Evolutionary conservation across 495 filamentous ascomycete genomes (phyloP).

Genomic region (Podospora anserina): DNA sequence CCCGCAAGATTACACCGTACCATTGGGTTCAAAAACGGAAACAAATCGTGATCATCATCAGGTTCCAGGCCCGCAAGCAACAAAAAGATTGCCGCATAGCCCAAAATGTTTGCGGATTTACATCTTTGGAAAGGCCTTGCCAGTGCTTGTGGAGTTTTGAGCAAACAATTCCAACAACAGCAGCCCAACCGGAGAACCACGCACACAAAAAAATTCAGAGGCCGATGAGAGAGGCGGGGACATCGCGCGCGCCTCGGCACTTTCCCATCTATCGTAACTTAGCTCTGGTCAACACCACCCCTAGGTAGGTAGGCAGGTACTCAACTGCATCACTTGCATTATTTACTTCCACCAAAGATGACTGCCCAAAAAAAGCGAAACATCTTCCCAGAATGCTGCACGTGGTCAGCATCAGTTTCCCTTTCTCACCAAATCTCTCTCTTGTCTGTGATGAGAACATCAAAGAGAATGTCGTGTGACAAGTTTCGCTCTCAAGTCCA

Average conservation of each 20-base stretch:
- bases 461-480: neutral
- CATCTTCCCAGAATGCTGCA: neutral
- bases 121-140: neutral
- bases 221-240: neutral
- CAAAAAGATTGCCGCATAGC: neutral
- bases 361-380: neutral
- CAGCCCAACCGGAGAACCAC: neutral
- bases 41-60: neutral
- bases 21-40: neutral
- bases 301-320: neutral
- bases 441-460: neutral
- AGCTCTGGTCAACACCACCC: neutral
- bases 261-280: neutral
- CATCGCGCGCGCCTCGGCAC: neutral
- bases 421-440: neutral
- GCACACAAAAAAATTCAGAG: neutral
- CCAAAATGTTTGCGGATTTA: neutral
- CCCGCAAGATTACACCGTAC: neutral
- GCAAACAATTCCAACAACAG: neutral
- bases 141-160: too few species aligned
- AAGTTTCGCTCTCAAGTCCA: neutral
- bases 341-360: neutral
- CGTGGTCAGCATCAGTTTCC: neutral
- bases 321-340: neutral
- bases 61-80: neutral